phyloP scores from a whole-genome alignment of 306 rosid genomes.

The Ormosia semicastrata region DNA sequence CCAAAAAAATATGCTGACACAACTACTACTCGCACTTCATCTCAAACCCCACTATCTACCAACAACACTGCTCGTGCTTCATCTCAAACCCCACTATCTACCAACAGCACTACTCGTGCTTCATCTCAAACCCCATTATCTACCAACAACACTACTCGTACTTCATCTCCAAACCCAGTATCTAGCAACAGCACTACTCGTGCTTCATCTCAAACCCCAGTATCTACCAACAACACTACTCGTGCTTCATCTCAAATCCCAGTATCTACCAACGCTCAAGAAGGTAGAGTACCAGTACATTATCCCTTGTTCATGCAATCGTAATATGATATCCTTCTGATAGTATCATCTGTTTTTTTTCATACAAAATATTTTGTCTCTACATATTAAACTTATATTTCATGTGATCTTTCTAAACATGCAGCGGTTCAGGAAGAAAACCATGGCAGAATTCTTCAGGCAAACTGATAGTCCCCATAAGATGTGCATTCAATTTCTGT shows the following conservation, averaged over 20 bases:
- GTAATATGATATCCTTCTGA: not conserved
- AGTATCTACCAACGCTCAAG: conserved; percentile 36
- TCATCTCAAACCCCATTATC: not conserved
- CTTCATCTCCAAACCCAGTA: not conserved
- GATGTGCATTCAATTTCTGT: not conserved
- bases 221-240: not conserved
- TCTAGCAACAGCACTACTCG: not conserved
- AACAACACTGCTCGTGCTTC: not conserved
- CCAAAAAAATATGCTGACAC: conserved; percentile 29
- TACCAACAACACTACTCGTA: not conserved
- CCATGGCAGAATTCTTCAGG: conserved; percentile 70
- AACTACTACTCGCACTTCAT: not conserved
- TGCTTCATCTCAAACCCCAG: conserved; percentile 33
- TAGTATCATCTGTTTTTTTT: not conserved
- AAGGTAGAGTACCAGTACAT: conserved; percentile 39
- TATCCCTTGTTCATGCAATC: not conserved
- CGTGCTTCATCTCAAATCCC: conserved; percentile 14
- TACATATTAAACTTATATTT: not conserved
- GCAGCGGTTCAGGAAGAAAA: conserved; percentile 67
- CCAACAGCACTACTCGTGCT: conserved; percentile 18
- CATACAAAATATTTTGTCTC: not conserved
- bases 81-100: conserved; percentile 34
- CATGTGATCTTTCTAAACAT: conserved; percentile 27
- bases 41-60: too few species aligned
- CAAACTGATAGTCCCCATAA: conserved; percentile 46